Evolutionary conservation across 1,284 basidiomycete genomes (phyloP), one percentile per base, ranked within the genome.

Genomic region (Ganoderma lingzhi): DNA sequence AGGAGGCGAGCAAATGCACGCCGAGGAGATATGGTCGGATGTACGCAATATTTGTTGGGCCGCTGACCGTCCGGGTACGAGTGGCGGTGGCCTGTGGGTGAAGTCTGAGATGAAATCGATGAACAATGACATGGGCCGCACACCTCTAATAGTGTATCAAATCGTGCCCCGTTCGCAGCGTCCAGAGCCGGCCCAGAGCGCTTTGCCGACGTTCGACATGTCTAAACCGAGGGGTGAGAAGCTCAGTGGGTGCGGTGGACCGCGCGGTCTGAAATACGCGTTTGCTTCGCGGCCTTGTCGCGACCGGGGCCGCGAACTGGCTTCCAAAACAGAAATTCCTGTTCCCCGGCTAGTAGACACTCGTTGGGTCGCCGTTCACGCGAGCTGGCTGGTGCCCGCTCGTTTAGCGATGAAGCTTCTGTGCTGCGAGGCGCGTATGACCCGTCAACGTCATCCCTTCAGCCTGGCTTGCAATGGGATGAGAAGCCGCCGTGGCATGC

Each of bases 11-110:
- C 14, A 30, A 39, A 23, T 15, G 19, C 39, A 23, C 35, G n/a
- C 59, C 59, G 59, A 61, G 59, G 59, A 61, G 59, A 61, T 61
- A 39, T 17, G 59, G 17, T 39, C 56, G 56, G 35, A 17, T n/a
- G 17, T 10, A n/a, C 56, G 56, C 32, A 39, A 51, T 51, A 51
- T 51, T 51, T 39, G 32, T 59, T 39, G 39, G 59, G 37, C 59
- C 39, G 59, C 39, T 28, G 23, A 23, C n/a, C 59, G 59, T 28
- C 39, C 59, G 37, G 39, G 37, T 28, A 51, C 23, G 15, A 9
- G 59, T 61, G 59, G 59, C 59, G 59, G 59, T 39, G 59, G 59
- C 59, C 59, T 61, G 59, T 42, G 23, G 37, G 28, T 15, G 59
- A 14, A 30, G 53, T 39, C 6, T 41, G 12, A 61, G 37, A 61